Percentiles rank a stretch among this genome's conserved stretches.
These are phyloP conservation scores for Fusarium ambrosium DNA, from an alignment of 2,329 filamentous ascomycete species.

Conservation along the genomic window DNA sequence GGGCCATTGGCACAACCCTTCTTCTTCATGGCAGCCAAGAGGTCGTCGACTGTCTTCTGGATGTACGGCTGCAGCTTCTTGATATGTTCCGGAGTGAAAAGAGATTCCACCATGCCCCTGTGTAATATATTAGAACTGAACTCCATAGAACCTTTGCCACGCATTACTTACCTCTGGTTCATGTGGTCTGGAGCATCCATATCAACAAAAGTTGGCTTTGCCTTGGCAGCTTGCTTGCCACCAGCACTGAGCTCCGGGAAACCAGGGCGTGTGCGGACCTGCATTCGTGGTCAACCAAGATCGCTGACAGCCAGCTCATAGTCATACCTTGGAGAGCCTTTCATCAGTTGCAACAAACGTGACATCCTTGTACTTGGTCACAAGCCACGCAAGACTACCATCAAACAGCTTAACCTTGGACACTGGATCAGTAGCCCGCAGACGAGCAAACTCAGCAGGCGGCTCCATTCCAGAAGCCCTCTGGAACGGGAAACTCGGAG, in stretches of 20 bases:
- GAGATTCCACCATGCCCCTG: conserved; percentile 60
- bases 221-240: conserved; percentile 62
- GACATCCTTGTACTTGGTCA: conserved; percentile 63
- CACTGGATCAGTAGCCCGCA: conserved; percentile 59
- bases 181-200: conserved; percentile 64
- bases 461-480: conserved; percentile 51
- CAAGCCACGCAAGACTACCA: conserved; percentile 61
- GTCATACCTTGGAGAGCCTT: conserved; percentile 60
- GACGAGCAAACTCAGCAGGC: conserved; percentile 58
- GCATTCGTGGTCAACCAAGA: too few species aligned
- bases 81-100: conserved; percentile 57
- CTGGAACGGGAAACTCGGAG: conserved; percentile 36
- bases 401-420: conserved; percentile 62
- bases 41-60: conserved; percentile 58
- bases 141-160: accelerated
- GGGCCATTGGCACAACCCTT: conserved; percentile 53
- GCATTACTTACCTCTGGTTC: conserved; percentile 54
- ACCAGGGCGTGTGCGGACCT: conserved; percentile 57
- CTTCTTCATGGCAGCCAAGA: conserved; percentile 56
- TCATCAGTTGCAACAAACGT: conserved; percentile 59
- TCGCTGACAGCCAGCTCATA: too few species aligned
- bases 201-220: conserved; percentile 64
- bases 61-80: conserved; percentile 60
- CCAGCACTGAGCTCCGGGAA: conserved; percentile 63
- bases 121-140: neutral